Percentiles rank a stretch among this genome's conserved stretches.
Evolutionary conservation across 2,329 filamentous ascomycete genomes (phyloP).

Genomic region (Plenodomus biglobosus): DNA sequence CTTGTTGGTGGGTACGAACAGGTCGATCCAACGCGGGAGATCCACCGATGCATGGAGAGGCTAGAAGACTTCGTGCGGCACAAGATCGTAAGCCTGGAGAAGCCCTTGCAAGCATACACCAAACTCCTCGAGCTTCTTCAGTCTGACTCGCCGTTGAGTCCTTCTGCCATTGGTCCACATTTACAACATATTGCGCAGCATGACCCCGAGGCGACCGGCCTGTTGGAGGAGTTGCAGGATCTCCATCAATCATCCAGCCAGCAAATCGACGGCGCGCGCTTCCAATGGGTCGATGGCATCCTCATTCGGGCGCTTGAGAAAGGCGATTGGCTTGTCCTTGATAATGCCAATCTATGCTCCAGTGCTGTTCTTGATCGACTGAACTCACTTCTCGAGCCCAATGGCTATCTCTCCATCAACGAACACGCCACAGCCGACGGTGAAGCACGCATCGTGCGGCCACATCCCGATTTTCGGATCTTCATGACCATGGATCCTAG

Average conservation of each 20-base stretch:
- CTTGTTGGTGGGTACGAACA: conserved; percentile 97
- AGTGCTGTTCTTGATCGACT: conserved; percentile 91
- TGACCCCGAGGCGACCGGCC: conserved; percentile 19
- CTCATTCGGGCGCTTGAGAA: conserved; percentile 83
- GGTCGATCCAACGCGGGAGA: conserved; percentile 74
- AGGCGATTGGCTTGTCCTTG: conserved; percentile 90
- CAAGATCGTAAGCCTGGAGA: conserved; percentile 17
- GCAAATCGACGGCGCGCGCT: conserved; percentile 70
- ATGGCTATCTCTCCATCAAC: conserved; percentile 85
- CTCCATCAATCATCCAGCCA: conserved; percentile 58
- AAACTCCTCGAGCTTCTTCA: conserved; percentile 29
- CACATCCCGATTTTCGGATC: conserved; percentile 84
- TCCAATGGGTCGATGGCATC: conserved; percentile 94
- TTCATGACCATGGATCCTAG: conserved; percentile 92
- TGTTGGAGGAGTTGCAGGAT: conserved; percentile 53
- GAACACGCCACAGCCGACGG: conserved; percentile 86
- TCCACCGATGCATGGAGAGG: conserved; percentile 62
- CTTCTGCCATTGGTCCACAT: conserved; percentile 9
- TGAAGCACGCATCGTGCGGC: conserved; percentile 74
- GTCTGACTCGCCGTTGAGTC: neutral
- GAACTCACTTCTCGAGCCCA: conserved; percentile 90
- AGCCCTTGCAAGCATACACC: conserved; percentile 8
- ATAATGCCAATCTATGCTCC: conserved; percentile 96
- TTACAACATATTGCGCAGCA: conserved; percentile 15
- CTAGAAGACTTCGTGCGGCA: conserved; percentile 56